These are phyloP conservation scores for Ambrosiella cleistominuta DNA, from an alignment of 2,329 filamentous ascomycete species.

Conservation along the genomic window DNA sequence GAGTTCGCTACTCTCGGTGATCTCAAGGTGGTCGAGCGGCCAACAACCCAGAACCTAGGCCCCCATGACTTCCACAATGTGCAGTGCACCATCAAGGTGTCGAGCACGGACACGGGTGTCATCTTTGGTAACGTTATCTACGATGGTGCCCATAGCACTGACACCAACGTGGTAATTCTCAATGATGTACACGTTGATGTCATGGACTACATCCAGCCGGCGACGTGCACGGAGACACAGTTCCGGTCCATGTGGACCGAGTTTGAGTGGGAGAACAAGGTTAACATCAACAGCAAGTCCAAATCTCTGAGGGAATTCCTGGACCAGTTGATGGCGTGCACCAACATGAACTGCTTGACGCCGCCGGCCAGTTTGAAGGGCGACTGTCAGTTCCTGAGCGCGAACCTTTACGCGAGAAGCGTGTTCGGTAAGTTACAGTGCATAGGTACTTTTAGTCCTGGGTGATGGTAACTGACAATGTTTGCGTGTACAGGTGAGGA, in stretches of 20 bases:
- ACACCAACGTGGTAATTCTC: slow-evolving; percentile 91
- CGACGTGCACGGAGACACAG: slow-evolving; percentile 89
- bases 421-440: slow-evolving; percentile 69
- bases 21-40: slow-evolving; percentile 91
- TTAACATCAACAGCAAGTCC: slow-evolving; percentile 97
- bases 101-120: slow-evolving; percentile 91
- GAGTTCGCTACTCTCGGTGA: slow-evolving; percentile 98
- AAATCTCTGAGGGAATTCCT: slow-evolving; percentile 84
- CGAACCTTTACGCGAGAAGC: slow-evolving; percentile 88
- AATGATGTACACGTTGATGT: slow-evolving; percentile 98
- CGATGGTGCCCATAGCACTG: slow-evolving; percentile 78
- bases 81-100: slow-evolving; percentile 96
- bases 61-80: slow-evolving; percentile 97
- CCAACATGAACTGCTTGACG: slow-evolving; percentile 96
- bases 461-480: slow-evolving; percentile 1
- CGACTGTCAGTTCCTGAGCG: slow-evolving; percentile 93
- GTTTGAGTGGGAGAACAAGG: slow-evolving; percentile 99
- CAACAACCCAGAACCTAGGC: slow-evolving; percentile 86
- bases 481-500: slow-evolving; percentile 58
- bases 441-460: background rate
- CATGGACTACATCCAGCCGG: slow-evolving; percentile 99
- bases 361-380: slow-evolving; percentile 92
- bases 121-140: slow-evolving; percentile 99
- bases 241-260: slow-evolving; percentile 99
- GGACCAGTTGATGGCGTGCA: slow-evolving; percentile 86